Percentiles rank a stretch among this genome's conserved stretches.
Conservation (phyloP, 1,284 basidiomycete genomes). For the Coriolopsis trogii region DNA sequence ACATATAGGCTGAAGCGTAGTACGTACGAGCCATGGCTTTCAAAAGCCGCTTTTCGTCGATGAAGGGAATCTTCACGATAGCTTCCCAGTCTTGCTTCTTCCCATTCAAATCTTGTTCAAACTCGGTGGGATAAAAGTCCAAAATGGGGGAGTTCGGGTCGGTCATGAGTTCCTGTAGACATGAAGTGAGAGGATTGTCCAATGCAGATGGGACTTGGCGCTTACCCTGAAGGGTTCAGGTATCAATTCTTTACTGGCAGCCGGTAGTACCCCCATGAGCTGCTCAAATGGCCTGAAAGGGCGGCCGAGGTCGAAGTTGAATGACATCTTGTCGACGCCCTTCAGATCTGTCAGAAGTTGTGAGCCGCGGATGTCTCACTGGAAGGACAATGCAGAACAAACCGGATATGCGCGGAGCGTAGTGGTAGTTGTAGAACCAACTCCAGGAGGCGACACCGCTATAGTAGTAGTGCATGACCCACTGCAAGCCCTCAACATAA, state of each 20-base stretch:
- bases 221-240: conserved; percentile 82
- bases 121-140: conserved; percentile 93
- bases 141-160: conserved; percentile 86
- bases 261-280: conserved; percentile 96
- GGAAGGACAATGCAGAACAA: background rate
- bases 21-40: conserved; percentile 80
- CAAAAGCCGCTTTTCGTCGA: conserved; percentile 82
- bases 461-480: conserved; percentile 99
- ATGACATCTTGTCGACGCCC: conserved; percentile 78
- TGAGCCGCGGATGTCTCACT: background rate
- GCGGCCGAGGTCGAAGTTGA: conserved; percentile 84
- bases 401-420: conserved; percentile 94
- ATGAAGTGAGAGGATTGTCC: background rate
- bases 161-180: conserved; percentile 83
- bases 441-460: conserved; percentile 96
- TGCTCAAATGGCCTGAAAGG: conserved; percentile 97
- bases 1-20: background rate
- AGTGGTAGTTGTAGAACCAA: conserved; percentile 99
- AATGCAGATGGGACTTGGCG: background rate
- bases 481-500: conserved; percentile 95
- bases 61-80: conserved; percentile 98
- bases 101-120: conserved; percentile 94
- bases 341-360: conserved; percentile 62
- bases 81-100: conserved; percentile 99
- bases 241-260: conserved; percentile 87